These are phyloP conservation scores for Ophiostoma montium DNA, from an alignment of 2,329 filamentous ascomycete genomes.

Conservation along the genomic window DNA sequence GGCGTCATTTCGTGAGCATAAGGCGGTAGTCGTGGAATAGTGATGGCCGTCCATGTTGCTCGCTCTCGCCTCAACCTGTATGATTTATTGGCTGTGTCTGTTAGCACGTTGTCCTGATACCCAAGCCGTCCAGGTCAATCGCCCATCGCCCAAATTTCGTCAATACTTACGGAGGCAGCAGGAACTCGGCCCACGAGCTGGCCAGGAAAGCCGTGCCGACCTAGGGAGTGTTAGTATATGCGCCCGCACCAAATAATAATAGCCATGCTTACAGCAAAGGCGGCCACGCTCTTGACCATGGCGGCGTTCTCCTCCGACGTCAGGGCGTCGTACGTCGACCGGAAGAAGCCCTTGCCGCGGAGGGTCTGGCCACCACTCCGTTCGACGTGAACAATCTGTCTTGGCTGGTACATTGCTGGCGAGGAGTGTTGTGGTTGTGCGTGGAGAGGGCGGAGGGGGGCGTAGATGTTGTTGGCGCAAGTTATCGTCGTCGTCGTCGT, in stretches of 20 bases:
- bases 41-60: too few species aligned
- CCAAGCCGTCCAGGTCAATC: too few species aligned
- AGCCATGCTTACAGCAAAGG: conserved; percentile 37
- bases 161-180: conserved; percentile 34
- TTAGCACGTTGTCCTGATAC: not conserved
- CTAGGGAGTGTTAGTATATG: conserved; percentile 19
- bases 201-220: conserved; percentile 44
- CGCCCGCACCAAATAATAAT: not conserved
- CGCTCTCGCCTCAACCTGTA: too few species aligned
- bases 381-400: conserved; percentile 40
- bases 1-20: too few species aligned
- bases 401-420: conserved; percentile 39
- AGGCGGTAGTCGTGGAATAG: too few species aligned
- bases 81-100: not conserved
- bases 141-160: too few species aligned
- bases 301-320: conserved; percentile 49
- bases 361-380: conserved; percentile 27
- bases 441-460: not conserved
- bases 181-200: conserved; percentile 43
- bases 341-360: conserved; percentile 36
- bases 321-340: conserved; percentile 40
- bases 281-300: conserved; percentile 45
- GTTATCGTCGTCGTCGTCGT: not conserved
- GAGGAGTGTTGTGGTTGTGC: not conserved
- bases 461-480: not conserved